Base-by-base conservation (phyloP, 129 eudicot species). In the Saposhnikovia divaricata region DNA sequence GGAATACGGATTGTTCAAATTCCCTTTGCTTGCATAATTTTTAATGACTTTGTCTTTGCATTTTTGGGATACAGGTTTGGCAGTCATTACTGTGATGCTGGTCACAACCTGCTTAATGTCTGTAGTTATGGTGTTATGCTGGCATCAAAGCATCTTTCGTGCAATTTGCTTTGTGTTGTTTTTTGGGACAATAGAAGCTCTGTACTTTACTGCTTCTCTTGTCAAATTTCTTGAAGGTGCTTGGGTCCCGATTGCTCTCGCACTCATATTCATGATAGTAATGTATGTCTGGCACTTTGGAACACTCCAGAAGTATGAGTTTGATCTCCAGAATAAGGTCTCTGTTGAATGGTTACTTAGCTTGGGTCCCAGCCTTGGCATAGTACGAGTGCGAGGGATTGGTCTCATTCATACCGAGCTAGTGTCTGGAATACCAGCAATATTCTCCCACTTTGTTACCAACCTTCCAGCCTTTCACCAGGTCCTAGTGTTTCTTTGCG, bases 381-480 rank as follows among this genome's bases (percentile, higher is more conserved):
- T 96, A 39, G 99, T 92, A 5, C 87, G 99, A 0, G 98, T 96
- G 16, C 95, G 85, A 18, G 99, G 99, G 84, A 92, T 96, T 51
- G 99, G 99, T 71, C 93, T 96, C 23, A 89, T 96, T 74, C 95
- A 92, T 85, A 92, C 99, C 1, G 99, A 96, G 78, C 98, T 96
- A 1, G 95, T 90, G 46, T 90, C 99, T 0, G 99, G 99, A 3
- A 90, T 96, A 84, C 99, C 99, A 0, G 97, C 99, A 19, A 92
- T 90, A 75, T 96, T 96, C 88, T 92, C 98, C 46, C 99, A 92
- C 70, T 96, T 96, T 76, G 97, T 96, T 77, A 92, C 99, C 71
- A 96, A 96, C 82, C 99, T 96, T 66, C 99, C 99, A 43, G 99
- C 99, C 39, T 96, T 96, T 81, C 99, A 96, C 85, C 93, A 90